Base-by-base conservation (phyloP, 179 eudicot species). In the Pouteria campechiana region DNA sequence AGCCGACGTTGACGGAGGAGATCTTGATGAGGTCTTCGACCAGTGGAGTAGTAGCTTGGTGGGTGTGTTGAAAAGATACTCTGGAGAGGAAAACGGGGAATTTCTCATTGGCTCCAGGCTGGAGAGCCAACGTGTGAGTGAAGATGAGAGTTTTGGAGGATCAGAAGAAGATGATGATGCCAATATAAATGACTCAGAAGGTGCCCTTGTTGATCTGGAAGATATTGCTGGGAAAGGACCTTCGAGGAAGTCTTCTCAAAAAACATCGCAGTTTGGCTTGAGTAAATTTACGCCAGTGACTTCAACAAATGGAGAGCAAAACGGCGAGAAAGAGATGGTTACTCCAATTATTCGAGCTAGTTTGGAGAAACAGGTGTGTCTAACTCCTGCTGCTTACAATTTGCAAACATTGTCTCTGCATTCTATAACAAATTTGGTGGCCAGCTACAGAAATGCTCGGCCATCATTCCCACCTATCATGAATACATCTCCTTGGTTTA, bases 191-290 rank as follows among this genome's bases (percentile, higher is more conserved):
- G 75, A 36, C 0, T 48, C 2, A 10, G 94, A 68, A 16, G 37
- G 57, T 4, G 78, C 41, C 30, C 66, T 89, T 56, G 79, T 81
- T 53, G 97, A 89, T 74, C 73, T 89, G 1, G 97, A 89, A 65
- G 95, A 89, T 47, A 59, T 89, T 48, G 98, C 96, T 0, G 98
- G 98, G 8, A 86, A 86, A 58, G 94, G 71, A 13, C 98, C 95
- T 9, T 64, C 83, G 10, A 64, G 83, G 65, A 82, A 63, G 38
- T 57, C 75, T n/a, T n/a, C n/a, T n/a, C n/a, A n/a, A n/a, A n/a
- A n/a, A n/a, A n/a, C n/a, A n/a, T n/a, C n/a, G n/a, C n/a, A n/a
- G n/a, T n/a, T n/a, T n/a, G n/a, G n/a, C n/a, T n/a, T n/a, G n/a
- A n/a, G n/a, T n/a, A n/a, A n/a, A n/a, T n/a, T n/a, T n/a, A 46